Percentiles rank a stretch among this genome's conserved stretches.
Conservation (phyloP, 805 yeast genomes). For the Teunomyces barrocoloradensis region DNA sequence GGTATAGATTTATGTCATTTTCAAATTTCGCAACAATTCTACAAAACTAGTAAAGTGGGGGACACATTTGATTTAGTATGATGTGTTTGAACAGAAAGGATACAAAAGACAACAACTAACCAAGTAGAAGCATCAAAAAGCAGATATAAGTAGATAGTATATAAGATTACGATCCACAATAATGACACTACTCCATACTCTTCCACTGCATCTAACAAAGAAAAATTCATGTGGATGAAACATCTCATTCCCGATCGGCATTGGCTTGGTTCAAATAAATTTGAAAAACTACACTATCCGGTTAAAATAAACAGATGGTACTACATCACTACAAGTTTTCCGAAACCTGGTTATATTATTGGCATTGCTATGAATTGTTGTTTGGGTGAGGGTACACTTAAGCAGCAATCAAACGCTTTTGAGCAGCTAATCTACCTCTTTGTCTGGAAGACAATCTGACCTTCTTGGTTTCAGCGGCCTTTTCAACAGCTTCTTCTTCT, state of each 20-base stretch:
- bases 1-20: neutral
- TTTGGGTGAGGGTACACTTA: slow-evolving; percentile 8
- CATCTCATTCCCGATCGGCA: too few species aligned
- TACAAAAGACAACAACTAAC: too few species aligned
- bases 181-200: too few species aligned
- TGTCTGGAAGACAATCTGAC: slow-evolving; percentile 87
- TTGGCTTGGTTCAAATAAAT: too few species aligned
- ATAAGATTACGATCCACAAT: too few species aligned
- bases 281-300: neutral
- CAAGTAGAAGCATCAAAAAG: too few species aligned
- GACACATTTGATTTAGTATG: too few species aligned
- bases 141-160: too few species aligned
- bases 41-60: neutral
- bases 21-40: neutral
- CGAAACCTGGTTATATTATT: slow-evolving; percentile 2
- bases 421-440: slow-evolving; percentile 85
- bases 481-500: slow-evolving; percentile 89
- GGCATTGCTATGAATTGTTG: slow-evolving; percentile 4
- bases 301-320: neutral
- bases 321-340: neutral
- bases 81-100: too few species aligned
- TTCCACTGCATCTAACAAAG: too few species aligned
- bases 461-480: slow-evolving; percentile 70
- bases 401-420: slow-evolving; percentile 78
- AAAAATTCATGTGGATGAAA: too few species aligned